Conservation (phyloP, 2,329 filamentous ascomycete genomes). For the Aspergillus pseudoviridinutans region DNA sequence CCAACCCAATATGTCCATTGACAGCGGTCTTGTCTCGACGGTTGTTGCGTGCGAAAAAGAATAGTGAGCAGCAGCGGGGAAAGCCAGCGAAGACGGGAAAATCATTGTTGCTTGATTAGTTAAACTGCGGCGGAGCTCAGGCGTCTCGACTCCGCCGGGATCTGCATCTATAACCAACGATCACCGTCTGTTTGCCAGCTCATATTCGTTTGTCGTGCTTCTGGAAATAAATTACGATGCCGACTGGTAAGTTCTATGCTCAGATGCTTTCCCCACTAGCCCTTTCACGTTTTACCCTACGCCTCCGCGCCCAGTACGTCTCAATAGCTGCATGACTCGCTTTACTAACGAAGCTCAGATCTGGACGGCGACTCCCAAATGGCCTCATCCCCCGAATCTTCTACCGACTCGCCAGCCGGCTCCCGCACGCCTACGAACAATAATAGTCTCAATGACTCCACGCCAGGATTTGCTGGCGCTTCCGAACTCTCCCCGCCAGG, state of each 20-base stretch:
- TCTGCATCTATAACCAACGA: not conserved
- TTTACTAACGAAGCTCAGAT: constrained; percentile 31
- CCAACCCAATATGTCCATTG: not conserved
- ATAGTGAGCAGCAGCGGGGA: not conserved
- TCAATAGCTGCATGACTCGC: not conserved
- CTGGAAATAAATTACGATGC: not conserved
- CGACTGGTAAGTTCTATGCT: not conserved
- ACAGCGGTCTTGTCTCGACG: not conserved
- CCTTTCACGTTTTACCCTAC: not conserved
- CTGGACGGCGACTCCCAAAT: constrained; percentile 55
- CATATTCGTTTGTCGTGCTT: not conserved
- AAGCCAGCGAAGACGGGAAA: not conserved
- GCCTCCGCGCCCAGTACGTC: not conserved
- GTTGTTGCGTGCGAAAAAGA: not conserved
- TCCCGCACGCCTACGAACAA: constrained; percentile 41
- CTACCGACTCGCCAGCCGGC: constrained; percentile 37
- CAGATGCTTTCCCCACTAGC: not conserved
- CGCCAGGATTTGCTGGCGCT: constrained; percentile 19
- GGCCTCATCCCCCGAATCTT: constrained; percentile 46
- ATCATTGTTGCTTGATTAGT: not conserved
- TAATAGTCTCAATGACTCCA: constrained; percentile 18
- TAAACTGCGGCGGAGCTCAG: not conserved
- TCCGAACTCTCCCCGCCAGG: constrained; percentile 54
- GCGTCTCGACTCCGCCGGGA: not conserved
- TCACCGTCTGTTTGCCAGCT: not conserved